Evolutionary conservation across 139 green algal genomes (phyloP).

Genomic region (Astrephomene gubernaculifera): DNA sequence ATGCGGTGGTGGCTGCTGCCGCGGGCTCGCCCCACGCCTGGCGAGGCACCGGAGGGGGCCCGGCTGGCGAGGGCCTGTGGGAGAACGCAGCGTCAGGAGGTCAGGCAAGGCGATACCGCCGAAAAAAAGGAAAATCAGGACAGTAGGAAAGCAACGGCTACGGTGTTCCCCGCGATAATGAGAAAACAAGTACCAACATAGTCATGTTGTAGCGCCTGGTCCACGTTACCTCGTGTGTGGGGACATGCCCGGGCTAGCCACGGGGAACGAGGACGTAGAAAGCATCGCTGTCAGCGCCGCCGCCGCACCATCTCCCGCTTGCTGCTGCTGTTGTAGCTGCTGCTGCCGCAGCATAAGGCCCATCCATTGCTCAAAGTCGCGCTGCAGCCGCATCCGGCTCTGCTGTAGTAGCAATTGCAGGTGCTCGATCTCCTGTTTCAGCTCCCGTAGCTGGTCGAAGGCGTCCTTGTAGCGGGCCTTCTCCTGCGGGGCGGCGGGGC

Average conservation of each 20-base stretch:
- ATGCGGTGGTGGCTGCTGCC: neutral
- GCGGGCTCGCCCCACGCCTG: slow-evolving; percentile 31
- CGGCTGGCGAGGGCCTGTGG: neutral
- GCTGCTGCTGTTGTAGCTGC: slow-evolving; percentile 36
- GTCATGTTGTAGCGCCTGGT: too few relatives aligned
- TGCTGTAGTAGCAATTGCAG: slow-evolving; percentile 87
- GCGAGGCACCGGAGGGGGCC: neutral
- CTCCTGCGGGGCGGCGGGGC: slow-evolving; percentile 62
- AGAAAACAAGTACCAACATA: too few relatives aligned
- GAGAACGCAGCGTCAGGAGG: neutral
- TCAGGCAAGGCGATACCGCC: neutral
- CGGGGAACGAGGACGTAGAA: too few relatives aligned
- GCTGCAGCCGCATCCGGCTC: slow-evolving; percentile 70
- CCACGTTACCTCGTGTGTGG: neutral
- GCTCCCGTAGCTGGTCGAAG: slow-evolving; percentile 77
- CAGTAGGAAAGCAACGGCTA: too few relatives aligned
- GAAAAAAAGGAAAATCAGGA: too few relatives aligned
- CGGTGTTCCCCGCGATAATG: too few relatives aligned
- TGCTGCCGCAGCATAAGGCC: slow-evolving; percentile 55
- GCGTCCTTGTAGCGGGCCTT: slow-evolving; percentile 79
- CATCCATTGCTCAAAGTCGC: slow-evolving; percentile 89
- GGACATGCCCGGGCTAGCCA: neutral
- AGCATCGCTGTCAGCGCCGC: neutral
- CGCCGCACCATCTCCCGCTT: neutral
- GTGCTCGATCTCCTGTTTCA: slow-evolving; percentile 92